Percentiles rank a stretch among this genome's conserved stretches.
These are phyloP conservation scores for Nannochloropsis gaditana DNA, from an alignment of 108 stramenopile genomes.

Conservation along the genomic window DNA sequence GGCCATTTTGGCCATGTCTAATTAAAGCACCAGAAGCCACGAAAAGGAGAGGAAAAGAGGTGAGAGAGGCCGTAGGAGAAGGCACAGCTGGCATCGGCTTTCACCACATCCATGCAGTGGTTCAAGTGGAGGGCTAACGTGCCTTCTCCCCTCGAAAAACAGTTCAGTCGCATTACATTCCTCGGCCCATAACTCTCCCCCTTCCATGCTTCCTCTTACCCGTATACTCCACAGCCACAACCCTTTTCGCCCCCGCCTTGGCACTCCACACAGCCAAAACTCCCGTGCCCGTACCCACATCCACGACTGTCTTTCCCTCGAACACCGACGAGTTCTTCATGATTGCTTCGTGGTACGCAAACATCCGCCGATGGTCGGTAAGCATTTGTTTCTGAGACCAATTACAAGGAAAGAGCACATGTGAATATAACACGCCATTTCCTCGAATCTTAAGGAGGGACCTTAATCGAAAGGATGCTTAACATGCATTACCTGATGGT, in stretches of 20 bases:
- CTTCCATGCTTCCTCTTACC: not conserved
- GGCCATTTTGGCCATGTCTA: not conserved
- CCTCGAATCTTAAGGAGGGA: not conserved
- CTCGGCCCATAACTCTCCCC: not conserved
- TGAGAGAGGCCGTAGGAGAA: too few relatives aligned
- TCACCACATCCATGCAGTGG: too few relatives aligned
- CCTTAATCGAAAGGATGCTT: not conserved
- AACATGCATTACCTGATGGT: conserved; percentile 65
- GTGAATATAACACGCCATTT: not conserved
- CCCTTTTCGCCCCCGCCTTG: conserved; percentile 86
- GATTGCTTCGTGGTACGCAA: conserved; percentile 89
- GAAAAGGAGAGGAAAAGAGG: not conserved
- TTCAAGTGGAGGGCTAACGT: too few relatives aligned
- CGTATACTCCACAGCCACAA: conserved; percentile 29
- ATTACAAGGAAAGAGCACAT: not conserved
- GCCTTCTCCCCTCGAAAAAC: too few relatives aligned
- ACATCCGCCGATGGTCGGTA: conserved; percentile 94
- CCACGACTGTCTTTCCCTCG: conserved; percentile 94
- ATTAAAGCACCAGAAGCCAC: not conserved
- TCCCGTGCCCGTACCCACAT: conserved; percentile 94
- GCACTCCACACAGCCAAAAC: conserved; percentile 95
- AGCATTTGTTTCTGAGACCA: conserved; percentile 84
- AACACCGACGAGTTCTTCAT: conserved; percentile 80
- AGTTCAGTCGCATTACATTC: too few relatives aligned
- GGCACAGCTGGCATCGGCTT: too few relatives aligned